phyloP scores from a whole-genome alignment of 139 green algal genomes.

The Micractinium sp. region DNA sequence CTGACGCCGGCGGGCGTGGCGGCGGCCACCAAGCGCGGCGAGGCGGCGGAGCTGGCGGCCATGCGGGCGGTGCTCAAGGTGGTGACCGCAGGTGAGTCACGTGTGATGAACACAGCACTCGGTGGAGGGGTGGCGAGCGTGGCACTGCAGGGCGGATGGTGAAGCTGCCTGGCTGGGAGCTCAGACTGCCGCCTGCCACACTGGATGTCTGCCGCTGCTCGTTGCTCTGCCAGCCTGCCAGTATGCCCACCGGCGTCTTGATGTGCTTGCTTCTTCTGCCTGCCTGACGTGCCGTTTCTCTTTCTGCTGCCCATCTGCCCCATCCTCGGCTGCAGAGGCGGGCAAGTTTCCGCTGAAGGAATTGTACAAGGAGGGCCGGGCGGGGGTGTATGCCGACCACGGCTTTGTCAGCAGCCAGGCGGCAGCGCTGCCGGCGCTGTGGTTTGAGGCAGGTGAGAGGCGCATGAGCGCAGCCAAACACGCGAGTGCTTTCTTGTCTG shows the following conservation, averaged over 20 bases:
- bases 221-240: not conserved
- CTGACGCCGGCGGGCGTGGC: slow-evolving; percentile 17
- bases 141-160: not conserved
- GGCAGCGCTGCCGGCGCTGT: slow-evolving; percentile 18
- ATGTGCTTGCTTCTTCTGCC: too few relatives aligned
- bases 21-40: not conserved
- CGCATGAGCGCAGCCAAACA: not conserved
- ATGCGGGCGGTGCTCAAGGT: not conserved
- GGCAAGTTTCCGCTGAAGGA: slow-evolving; percentile 26
- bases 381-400: not conserved
- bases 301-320: too few relatives aligned
- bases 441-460: slow-evolving; percentile 25
- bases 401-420: slow-evolving; percentile 24
- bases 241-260: not conserved
- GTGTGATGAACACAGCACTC: too few relatives aligned
- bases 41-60: not conserved
- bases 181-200: not conserved
- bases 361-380: not conserved
- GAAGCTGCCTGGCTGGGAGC: not conserved
- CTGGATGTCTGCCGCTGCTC: not conserved
- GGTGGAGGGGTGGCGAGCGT: too few relatives aligned
- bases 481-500: too few relatives aligned
- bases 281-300: too few relatives aligned
- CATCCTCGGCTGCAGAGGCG: not conserved
- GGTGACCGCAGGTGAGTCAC: not conserved